Conservation (phyloP, 2,329 filamentous ascomycete species). For the Hypoxylon sp. region DNA sequence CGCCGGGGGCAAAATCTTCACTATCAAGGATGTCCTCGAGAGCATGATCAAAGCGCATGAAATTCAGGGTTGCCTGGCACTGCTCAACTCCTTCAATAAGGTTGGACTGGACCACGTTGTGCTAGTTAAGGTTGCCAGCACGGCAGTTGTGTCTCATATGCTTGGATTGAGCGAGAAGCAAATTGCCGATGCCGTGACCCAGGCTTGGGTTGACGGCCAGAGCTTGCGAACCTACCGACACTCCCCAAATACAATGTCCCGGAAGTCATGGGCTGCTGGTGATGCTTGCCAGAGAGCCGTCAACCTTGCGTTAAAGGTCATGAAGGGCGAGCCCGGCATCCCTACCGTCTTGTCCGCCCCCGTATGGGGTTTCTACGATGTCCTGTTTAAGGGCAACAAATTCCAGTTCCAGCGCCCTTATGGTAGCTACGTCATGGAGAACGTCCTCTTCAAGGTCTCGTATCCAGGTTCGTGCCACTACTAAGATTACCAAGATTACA, state of each 20-base stretch:
- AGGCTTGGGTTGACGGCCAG: conserved; percentile 98
- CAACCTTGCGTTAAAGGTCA: conserved; percentile 89
- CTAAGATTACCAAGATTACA: background rate
- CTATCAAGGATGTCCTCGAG: conserved; percentile 90
- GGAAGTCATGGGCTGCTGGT: conserved; percentile 98
- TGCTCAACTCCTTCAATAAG: conserved; percentile 99
- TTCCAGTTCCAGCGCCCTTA: conserved; percentile 97
- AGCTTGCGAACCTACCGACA: conserved; percentile 96
- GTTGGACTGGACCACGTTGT: conserved; percentile 98
- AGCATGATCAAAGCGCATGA: conserved; percentile 99
- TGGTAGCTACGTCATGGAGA: conserved; percentile 99
- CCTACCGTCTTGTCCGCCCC: conserved; percentile 94
- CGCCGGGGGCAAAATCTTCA: conserved; percentile 89
- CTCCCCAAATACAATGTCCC: conserved; percentile 98
- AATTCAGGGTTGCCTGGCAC: conserved; percentile 95
- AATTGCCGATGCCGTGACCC: conserved; percentile 94
- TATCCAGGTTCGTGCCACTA: conserved; percentile 78
- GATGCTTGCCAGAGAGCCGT: conserved; percentile 97
- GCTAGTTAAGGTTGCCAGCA: conserved; percentile 95
- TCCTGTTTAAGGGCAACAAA: conserved; percentile 94
- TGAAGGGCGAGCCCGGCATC: conserved; percentile 90
- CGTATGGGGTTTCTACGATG: conserved; percentile 98
- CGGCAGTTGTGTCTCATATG: conserved; percentile 95
- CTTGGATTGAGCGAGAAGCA: conserved; percentile 89
- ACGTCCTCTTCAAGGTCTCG: conserved; percentile 99